These are phyloP conservation scores for Boletus reticulatus DNA, from an alignment of 768 basidiomycete species.

Conservation along the genomic window DNA sequence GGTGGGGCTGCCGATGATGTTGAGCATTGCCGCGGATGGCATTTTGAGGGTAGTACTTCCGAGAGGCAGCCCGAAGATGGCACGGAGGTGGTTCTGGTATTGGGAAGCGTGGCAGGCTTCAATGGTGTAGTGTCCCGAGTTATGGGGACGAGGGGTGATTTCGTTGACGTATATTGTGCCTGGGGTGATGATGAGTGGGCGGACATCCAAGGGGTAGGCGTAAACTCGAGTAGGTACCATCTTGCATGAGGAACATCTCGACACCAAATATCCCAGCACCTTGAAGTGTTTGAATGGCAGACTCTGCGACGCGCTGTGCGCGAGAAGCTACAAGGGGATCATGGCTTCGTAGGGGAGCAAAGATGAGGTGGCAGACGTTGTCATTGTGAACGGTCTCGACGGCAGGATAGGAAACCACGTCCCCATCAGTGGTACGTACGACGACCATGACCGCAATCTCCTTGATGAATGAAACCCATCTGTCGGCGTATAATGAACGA, in stretches of 20 bases:
- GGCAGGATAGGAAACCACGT: conserved; percentile 80
- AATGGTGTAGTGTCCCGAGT: no score
- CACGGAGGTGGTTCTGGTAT: no score
- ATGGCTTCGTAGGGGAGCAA: conserved; percentile 73
- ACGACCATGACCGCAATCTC: conserved; percentile 99
- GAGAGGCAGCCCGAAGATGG: no score
- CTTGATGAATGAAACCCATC: conserved; percentile 83
- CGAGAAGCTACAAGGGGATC: conserved; percentile 53
- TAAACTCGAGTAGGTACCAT: no score
- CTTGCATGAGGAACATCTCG: no score
- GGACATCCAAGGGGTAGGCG: background rate
- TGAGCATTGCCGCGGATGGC: conserved; percentile 88
- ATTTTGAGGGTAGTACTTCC: no score
- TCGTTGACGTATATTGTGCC: conserved; percentile 87
- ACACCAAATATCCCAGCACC: no score
- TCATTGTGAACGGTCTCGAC: conserved; percentile 96
- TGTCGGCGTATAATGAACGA: conserved; percentile 88
- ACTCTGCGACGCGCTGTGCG: no score
- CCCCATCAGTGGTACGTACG: conserved; percentile 65
- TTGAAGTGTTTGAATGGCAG: no score
- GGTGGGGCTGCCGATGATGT: conserved; percentile 83
- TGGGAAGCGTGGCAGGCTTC: no score
- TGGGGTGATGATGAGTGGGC: conserved; percentile 27
- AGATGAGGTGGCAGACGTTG: conserved; percentile 90
- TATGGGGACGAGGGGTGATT: conserved; percentile 97